Percentiles rank a stretch among this genome's conserved stretches.
These are phyloP conservation scores for Dianthus caryophyllus DNA, from an alignment of 148 eudicot species.

Conservation along the genomic window DNA sequence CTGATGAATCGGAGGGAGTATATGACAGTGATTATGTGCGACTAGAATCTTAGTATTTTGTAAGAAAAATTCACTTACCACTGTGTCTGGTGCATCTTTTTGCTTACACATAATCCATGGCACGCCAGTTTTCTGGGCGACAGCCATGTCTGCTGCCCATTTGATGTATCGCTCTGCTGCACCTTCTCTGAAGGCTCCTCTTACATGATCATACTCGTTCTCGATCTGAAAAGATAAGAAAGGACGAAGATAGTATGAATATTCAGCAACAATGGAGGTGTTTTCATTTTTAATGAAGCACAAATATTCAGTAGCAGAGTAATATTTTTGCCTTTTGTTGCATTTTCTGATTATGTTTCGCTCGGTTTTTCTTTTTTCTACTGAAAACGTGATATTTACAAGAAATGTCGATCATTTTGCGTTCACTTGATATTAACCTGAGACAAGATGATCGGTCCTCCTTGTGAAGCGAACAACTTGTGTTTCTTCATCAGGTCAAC, in stretches of 20 bases:
- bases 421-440: constrained; percentile 56
- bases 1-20: no score
- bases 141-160: constrained; percentile 81
- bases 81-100: constrained; percentile 60
- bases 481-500: constrained; percentile 51
- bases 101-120: constrained; percentile 99
- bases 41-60: no score
- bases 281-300: no score
- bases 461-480: constrained; percentile 68
- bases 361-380: no score
- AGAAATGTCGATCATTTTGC: no score
- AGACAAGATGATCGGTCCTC: constrained; percentile 83
- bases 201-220: constrained; percentile 73
- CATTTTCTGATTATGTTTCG: no score
- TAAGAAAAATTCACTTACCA: constrained; percentile 32
- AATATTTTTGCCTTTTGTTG: no score
- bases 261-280: neutral
- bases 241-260: neutral
- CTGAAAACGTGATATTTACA: no score
- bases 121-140: constrained; percentile 42
- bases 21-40: no score
- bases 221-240: constrained; percentile 39
- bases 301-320: no score
- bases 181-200: constrained; percentile 41
- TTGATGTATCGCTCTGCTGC: constrained; percentile 52